phyloP scores from a whole-genome alignment of 345 rosid genomes.

The Linum usitatissimum region DNA sequence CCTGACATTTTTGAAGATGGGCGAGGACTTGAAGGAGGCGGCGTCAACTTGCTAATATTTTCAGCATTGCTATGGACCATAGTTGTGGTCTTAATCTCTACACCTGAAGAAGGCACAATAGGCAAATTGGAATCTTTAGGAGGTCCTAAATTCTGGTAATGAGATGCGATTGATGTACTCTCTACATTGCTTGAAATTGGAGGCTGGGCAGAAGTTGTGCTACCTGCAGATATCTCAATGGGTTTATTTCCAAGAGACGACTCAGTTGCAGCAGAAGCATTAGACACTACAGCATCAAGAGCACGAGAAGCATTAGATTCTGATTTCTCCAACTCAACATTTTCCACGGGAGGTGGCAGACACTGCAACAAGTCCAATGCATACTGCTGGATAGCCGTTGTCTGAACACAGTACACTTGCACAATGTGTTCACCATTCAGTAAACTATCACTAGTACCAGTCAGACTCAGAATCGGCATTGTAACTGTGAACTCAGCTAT shows the following conservation, averaged over 20 bases:
- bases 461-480: constrained; percentile 89
- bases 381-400: constrained; percentile 91
- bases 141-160: background rate
- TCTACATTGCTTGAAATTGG: constrained; percentile 12
- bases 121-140: constrained; percentile 19
- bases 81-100: constrained; percentile 25
- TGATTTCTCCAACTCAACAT: constrained; percentile 41
- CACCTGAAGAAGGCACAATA: constrained; percentile 25
- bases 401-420: constrained; percentile 85
- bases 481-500: constrained; percentile 76
- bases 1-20: constrained; percentile 13
- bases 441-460: constrained; percentile 48
- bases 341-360: constrained; percentile 57
- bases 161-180: background rate
- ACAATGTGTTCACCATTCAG: constrained; percentile 45
- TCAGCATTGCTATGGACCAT: constrained; percentile 19
- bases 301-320: constrained; percentile 36
- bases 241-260: background rate
- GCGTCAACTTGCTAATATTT: background rate
- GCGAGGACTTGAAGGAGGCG: constrained; percentile 17
- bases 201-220: constrained; percentile 25
- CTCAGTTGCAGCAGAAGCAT: constrained; percentile 12
- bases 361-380: constrained; percentile 69
- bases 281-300: constrained; percentile 32
- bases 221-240: constrained; percentile 23